Evolutionary conservation across 805 yeast genomes (phyloP), one percentile per base, ranked within the genome.

Genomic region (Candida silvatica): DNA sequence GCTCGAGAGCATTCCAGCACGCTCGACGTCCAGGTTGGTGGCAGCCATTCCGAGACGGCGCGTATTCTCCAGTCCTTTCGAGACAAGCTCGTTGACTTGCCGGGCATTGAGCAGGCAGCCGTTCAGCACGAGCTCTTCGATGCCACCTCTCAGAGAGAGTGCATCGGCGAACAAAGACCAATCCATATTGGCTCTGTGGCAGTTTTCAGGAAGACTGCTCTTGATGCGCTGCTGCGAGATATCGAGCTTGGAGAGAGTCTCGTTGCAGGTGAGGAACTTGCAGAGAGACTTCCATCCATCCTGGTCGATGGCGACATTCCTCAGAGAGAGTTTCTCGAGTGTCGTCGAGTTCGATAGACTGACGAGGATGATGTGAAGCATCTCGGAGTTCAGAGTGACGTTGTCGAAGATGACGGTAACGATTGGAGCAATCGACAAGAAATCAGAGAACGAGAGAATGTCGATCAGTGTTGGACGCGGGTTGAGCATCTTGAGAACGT

Each of bases 381-480:
- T 73, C 39, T 71, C 73, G 3, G 68, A 61, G 17, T 71, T 68
- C 58, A 73, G 61, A 1, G 71, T 58, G 19, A 73, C 79, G 46
- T 73, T 73, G 49, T 73, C 80, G 43, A 73, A 71, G 18, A 73
- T 71, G 4, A 73, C 63, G 1, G 77, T 71, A 35, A 69, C 60
- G 27, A 73, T 64, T 4, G 77, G 77, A 0, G 73, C 70, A 34
- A 73, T 70, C 2, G 78, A 67, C 22, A 73, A 59, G 45, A 73
- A 73, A 44, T 73, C 80, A 38, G 74, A 62, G 46, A 73, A 73
- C 5, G 79, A 73, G 18, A 73, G 56, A 7, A 71, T 65, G 49
- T 73, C 80, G 39, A 73, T 71, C 31, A 72, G 52, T 0, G 80
- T 73, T 3, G 80, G 80, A 40, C 64, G 69, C 1, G 80, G 79